Evolutionary conservation across 2,329 filamentous ascomycete species (phyloP), one percentile per base, ranked within the genome.

Genomic region (Furcasterigmium furcatum): DNA sequence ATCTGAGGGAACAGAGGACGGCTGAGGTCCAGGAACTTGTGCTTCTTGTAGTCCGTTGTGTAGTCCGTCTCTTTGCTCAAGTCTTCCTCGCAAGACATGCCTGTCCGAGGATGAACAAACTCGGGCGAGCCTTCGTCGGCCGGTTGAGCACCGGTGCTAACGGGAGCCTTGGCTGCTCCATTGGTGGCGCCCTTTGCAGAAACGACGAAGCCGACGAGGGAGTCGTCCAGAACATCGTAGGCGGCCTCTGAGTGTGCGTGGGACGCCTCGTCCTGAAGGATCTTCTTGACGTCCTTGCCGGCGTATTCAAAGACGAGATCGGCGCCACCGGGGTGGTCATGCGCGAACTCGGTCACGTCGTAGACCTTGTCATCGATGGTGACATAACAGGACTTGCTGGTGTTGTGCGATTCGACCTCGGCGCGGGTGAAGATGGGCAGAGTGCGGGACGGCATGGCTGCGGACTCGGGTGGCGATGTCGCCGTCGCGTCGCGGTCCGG

Each of bases 221-320:
- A 86, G 34, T 97, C 94, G 38, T 95, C 88, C 21, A 99, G 76
- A 13, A 97, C 87, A 58, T 97, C 92, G 67, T 96, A 99, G n/a
- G 94, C 94, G 2, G 91, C 79, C 50, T 97, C 91, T 40, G 87
- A 90, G 65, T 99, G 94, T 36, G 75, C 71, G 62, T 99, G 94
- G 27, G 91, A 96, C 36, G 80, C 71, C 50, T 84, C 77, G 60
- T 99, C 91, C 61, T 87, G 83, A 68, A 99, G 74, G 48, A 96
- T 95, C 4, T 83, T 77, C 52, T 80, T 78, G 47, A 96, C 77
- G 66, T 99, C 94, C 65, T 90, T 88, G 54, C 92, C 92, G 25
- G 80, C 94, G 64, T 94, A 95, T 44, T 96, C 88, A 52, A 96
- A 74, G 50, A 99, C 85, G 56, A 97, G 73, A 51, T 96, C 88